These are phyloP conservation scores for Triticum dicoccoides DNA, from an alignment of 176 grass and related monocot species.

Conservation along the genomic window DNA sequence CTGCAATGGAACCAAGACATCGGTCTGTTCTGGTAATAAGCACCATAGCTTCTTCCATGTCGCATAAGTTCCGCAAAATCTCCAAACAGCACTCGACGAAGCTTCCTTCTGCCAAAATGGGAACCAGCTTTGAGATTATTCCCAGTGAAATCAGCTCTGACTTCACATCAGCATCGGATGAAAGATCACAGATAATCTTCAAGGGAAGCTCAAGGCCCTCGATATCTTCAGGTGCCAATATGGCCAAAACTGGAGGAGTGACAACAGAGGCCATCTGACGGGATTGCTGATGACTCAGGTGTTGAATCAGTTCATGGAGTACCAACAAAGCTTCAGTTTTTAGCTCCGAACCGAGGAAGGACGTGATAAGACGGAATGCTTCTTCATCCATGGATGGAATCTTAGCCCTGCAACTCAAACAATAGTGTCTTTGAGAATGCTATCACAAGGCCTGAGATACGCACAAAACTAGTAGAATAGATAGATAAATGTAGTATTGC, in stretches of 20 bases:
- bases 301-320: conserved; percentile 49
- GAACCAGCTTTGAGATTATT: conserved; percentile 64
- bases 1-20: conserved; percentile 66
- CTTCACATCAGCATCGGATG: conserved; percentile 46
- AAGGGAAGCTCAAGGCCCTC: conserved; percentile 53
- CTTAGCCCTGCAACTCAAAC: conserved; percentile 40
- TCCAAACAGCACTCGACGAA: conserved; percentile 57
- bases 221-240: conserved; percentile 53
- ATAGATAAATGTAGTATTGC: background rate
- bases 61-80: conserved; percentile 62
- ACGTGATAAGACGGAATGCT: conserved; percentile 43
- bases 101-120: conserved; percentile 56
- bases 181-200: conserved; percentile 70
- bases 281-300: conserved; percentile 37
- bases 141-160: conserved; percentile 54
- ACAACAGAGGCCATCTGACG: conserved; percentile 46
- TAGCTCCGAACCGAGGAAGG: conserved; percentile 64
- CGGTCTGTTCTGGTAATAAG: conserved; percentile 48
- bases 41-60: conserved; percentile 46
- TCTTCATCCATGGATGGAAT: conserved; percentile 57
- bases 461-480: background rate
- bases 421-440: conserved; percentile 12
- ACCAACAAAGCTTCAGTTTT: conserved; percentile 57
- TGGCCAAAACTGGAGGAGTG: conserved; percentile 42
- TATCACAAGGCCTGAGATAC: background rate